Evolutionary conservation across 257 asterid genomes (phyloP).

Genomic region (Solanum lignicaule): DNA sequence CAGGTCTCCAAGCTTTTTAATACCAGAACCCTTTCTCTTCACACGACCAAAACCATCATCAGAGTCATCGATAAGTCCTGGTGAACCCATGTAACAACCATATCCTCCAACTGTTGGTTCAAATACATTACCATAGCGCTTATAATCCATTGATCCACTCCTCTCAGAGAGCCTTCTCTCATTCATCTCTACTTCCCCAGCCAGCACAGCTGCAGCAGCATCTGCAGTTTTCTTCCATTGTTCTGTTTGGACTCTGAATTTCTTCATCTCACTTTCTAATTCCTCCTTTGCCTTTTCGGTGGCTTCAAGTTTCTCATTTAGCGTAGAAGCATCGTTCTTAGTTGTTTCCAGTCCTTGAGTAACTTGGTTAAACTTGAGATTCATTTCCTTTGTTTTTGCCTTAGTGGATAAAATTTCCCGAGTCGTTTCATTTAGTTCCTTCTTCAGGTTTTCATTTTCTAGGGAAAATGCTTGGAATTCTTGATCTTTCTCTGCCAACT

Average conservation of each 20-base stretch:
- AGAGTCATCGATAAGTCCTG: slow-evolving; percentile 31
- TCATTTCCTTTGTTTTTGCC: slow-evolving; percentile 33
- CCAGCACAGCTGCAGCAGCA: slow-evolving; percentile 80
- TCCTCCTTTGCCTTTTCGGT: slow-evolving; percentile 46
- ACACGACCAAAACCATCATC: slow-evolving; percentile 51
- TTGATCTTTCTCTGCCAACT: slow-evolving; percentile 39
- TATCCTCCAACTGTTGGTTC: slow-evolving; percentile 27
- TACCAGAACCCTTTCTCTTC: slow-evolving; percentile 60
- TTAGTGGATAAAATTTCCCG: slow-evolving; percentile 26
- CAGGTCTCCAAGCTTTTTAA: slow-evolving; percentile 71
- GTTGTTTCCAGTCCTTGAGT: slow-evolving; percentile 46
- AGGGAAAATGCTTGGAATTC: slow-evolving; percentile 22
- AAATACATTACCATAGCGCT: slow-evolving; percentile 28
- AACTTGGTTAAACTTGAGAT: slow-evolving; percentile 18
- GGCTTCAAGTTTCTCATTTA: slow-evolving; percentile 36
- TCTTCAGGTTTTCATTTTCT: slow-evolving; percentile 42
- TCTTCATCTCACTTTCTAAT: slow-evolving; percentile 72
- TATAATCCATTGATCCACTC: slow-evolving; percentile 81
- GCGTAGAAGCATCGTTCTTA: slow-evolving; percentile 10
- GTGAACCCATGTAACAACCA: slow-evolving; percentile 45
- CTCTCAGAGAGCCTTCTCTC: slow-evolving; percentile 67
- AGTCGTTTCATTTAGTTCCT: slow-evolving; percentile 33
- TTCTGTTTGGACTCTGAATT: slow-evolving; percentile 67
- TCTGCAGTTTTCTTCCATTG: slow-evolving; percentile 98
- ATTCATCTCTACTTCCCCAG: slow-evolving; percentile 47